Evolutionary conservation across 805 yeast genomes (phyloP).

Genomic region (Candida corydali): DNA sequence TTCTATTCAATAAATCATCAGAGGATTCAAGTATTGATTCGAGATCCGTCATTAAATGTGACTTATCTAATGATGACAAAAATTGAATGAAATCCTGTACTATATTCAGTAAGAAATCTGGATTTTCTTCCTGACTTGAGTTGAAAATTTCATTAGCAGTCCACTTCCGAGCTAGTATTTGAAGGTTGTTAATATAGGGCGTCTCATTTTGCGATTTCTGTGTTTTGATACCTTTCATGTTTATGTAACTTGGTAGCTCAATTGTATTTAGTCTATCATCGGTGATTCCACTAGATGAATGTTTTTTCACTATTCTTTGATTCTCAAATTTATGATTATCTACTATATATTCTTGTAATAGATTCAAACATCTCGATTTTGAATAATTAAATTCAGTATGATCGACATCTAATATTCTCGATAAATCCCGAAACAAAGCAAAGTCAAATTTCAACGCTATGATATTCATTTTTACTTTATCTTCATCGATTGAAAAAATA

Average conservation of each 20-base stretch:
- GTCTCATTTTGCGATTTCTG: background rate
- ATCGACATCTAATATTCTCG: constrained; percentile 6
- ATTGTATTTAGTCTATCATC: constrained; percentile 21
- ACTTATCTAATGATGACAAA: constrained; percentile 10
- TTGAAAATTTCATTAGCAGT: background rate
- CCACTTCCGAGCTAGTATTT: constrained; percentile 9
- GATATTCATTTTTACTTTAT: constrained; percentile 22
- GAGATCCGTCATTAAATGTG: constrained; percentile 2
- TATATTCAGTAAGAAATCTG: constrained; percentile 17
- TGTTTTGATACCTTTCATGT: constrained; percentile 26
- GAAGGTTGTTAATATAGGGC: constrained; percentile 7
- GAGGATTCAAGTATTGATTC: constrained; percentile 15
- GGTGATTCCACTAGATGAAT: background rate
- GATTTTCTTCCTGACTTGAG: constrained; percentile 5
- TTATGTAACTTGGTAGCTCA: constrained; percentile 34
- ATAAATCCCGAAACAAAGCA: constrained; percentile 15
- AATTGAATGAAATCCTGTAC: constrained; percentile 11
- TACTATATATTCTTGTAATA: constrained; percentile 14
- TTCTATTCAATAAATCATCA: constrained; percentile 7
- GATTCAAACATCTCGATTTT: constrained; percentile 9
- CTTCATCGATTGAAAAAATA: constrained; percentile 29
- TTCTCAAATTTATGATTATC: constrained; percentile 11
- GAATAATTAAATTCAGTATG: constrained; percentile 5
- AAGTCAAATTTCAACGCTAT: constrained; percentile 30
- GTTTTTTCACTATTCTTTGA: background rate